Base-by-base conservation (phyloP, 305 asterid genomes). In the Coffea humblotiana region DNA sequence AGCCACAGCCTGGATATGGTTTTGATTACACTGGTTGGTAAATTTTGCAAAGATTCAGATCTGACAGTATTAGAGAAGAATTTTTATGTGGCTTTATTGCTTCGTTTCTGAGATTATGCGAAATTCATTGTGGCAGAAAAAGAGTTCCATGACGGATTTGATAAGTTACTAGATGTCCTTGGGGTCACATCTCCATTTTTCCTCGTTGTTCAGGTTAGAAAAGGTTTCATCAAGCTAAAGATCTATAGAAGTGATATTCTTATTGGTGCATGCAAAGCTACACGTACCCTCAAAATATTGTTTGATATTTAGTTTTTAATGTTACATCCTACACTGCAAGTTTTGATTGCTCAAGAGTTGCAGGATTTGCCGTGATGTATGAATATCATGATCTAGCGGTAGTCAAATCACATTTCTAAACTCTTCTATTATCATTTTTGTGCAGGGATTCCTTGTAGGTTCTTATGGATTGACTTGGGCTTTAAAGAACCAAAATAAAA, bases 381-480 rank as follows among this genome's bases (percentile, higher is more conserved):
- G 27, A 40, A 14, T n/a, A 7, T 43, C 56, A 71, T 49, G 58
- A 8, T 65, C 15, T 29, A 13, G 18, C 23, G 37, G 60, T 61
- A 10, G 25, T 61, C 47, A 47, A 74, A 72, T 51, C 37, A 60
- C 52, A 45, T 29, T 13, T 71, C 8, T 48, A 35, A 56, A 56
- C 25, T 79, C 35, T 40, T 69, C 54, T 75, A 12, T 10, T 79
- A 29, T 27, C 11, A 47, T 67, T 23, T 67, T 84, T 70, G 56
- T 85, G 83, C 82, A 95, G 99, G 99, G 99, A 82, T 95, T 93
- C 83, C 86, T 95, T 68, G 98, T 95, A 84, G 99, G 98, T 79
- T 93, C 98, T 29, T 95, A 95, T 78, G 99, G 99, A 77, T 81
- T 95, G 85, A 93, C 99, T 48, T 95, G 99, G 99, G 94, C 97